These are phyloP conservation scores for Aspergillus texensis DNA, from an alignment of 2,329 filamentous ascomycete species.

Conservation along the genomic window DNA sequence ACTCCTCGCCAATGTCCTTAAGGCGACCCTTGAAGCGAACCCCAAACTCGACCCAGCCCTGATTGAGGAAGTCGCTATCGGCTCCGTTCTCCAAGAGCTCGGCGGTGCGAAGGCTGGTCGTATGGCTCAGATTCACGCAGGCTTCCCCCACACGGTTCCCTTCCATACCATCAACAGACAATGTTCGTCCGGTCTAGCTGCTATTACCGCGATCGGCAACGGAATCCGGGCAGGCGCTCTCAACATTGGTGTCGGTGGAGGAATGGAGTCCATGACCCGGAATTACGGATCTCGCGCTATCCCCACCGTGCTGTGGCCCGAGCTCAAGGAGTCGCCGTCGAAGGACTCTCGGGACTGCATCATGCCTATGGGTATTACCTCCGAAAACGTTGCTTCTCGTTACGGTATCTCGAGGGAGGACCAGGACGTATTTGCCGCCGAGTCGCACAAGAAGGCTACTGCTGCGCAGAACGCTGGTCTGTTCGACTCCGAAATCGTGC, in stretches of 20 bases:
- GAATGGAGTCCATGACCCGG: slow-evolving; percentile 95
- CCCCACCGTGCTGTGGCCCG: slow-evolving; percentile 77
- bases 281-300: slow-evolving; percentile 89
- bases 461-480: slow-evolving; percentile 68
- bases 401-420: slow-evolving; percentile 74
- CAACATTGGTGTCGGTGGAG: slow-evolving; percentile 75
- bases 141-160: slow-evolving; percentile 70
- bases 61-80: slow-evolving; percentile 81
- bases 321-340: slow-evolving; percentile 63
- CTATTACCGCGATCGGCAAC: slow-evolving; percentile 73
- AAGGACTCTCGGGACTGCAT: slow-evolving; percentile 81
- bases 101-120: slow-evolving; percentile 88
- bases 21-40: slow-evolving; percentile 71
- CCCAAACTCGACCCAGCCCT: slow-evolving; percentile 70
- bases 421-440: slow-evolving; percentile 80
- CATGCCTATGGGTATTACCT: slow-evolving; percentile 91
- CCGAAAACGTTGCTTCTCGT: slow-evolving; percentile 80
- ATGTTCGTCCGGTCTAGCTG: slow-evolving; percentile 76
- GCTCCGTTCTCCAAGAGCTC: slow-evolving; percentile 87
- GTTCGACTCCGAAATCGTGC: slow-evolving; percentile 79
- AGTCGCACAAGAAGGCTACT: slow-evolving; percentile 73
- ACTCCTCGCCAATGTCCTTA: slow-evolving; percentile 66
- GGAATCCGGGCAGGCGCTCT: slow-evolving; percentile 75
- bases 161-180: slow-evolving; percentile 90
- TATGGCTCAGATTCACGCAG: slow-evolving; percentile 86